phyloP scores from a whole-genome alignment of 2,329 filamentous ascomycete species.

The Lasiodiplodia theobromae region DNA sequence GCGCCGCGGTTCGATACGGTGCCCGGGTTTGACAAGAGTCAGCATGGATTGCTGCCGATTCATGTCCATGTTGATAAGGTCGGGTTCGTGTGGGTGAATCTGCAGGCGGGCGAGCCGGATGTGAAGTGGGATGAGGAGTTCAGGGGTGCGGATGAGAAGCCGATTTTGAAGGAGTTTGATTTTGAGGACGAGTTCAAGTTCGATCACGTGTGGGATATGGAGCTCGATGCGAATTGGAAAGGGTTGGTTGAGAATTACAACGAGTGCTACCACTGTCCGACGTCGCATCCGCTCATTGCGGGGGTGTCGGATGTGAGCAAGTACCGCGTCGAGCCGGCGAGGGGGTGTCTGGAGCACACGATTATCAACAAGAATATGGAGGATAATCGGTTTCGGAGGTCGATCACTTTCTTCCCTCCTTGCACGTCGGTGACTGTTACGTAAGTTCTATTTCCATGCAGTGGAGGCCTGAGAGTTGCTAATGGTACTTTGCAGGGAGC shows the following conservation, averaged over 20 bases:
- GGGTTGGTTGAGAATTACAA: slow-evolving; percentile 66
- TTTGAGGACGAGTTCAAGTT: slow-evolving; percentile 56
- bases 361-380: slow-evolving; percentile 40
- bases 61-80: slow-evolving; percentile 42
- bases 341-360: slow-evolving; percentile 44
- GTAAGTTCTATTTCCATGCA: slow-evolving; percentile 31
- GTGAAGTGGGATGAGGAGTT: slow-evolving; percentile 43
- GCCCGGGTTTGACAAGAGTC: slow-evolving; percentile 47
- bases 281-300: slow-evolving; percentile 65
- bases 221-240: slow-evolving; percentile 45
- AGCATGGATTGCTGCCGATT: slow-evolving; percentile 47
- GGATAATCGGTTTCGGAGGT: slow-evolving; percentile 38
- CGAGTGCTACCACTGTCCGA: slow-evolving; percentile 70
- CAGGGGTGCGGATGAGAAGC: slow-evolving; percentile 43
- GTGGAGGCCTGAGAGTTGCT: slow-evolving; percentile 15
- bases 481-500: slow-evolving; percentile 33
- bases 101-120: slow-evolving; percentile 44
- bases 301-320: slow-evolving; percentile 64
- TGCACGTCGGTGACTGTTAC: slow-evolving; percentile 43
- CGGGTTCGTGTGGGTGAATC: slow-evolving; percentile 48
- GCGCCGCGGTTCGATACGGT: slow-evolving; percentile 52
- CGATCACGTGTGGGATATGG: slow-evolving; percentile 44
- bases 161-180: slow-evolving; percentile 42
- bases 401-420: slow-evolving; percentile 43
- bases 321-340: slow-evolving; percentile 50